A percentile compares a stretch with the other conserved stretches of the same genome.
Evolutionary conservation across 805 yeast species (phyloP).

Genomic region (Yarrowia phangngaensis): DNA sequence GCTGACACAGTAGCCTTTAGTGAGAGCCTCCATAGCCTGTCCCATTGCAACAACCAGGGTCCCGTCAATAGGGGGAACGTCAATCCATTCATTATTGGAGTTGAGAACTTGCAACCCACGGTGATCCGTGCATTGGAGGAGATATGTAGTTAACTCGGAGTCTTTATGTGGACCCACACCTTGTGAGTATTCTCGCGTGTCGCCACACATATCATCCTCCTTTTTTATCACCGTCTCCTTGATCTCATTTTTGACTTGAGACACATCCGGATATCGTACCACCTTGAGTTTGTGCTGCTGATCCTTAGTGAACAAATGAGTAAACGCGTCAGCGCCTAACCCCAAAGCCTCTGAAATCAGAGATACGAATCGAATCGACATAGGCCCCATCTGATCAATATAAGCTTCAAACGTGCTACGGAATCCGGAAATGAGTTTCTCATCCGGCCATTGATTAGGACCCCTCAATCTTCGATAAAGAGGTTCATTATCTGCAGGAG

Average conservation of each 20-base stretch:
- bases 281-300: slow-evolving; percentile 26
- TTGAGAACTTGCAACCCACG: slow-evolving; percentile 21
- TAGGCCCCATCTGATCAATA: slow-evolving; percentile 16
- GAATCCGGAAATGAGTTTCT: slow-evolving; percentile 4
- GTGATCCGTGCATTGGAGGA: slow-evolving; percentile 10
- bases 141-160: slow-evolving; percentile 16
- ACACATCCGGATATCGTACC: slow-evolving; percentile 16
- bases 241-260: not conserved
- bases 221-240: not conserved
- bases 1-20: slow-evolving; percentile 17
- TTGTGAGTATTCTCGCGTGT: not conserved
- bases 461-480: slow-evolving; percentile 11
- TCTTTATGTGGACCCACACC: slow-evolving; percentile 26
- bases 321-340: slow-evolving; percentile 9
- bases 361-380: slow-evolving; percentile 6
- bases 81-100: slow-evolving; percentile 18
- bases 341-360: slow-evolving; percentile 22
- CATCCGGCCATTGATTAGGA: slow-evolving; percentile 25
- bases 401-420: not conserved
- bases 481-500: slow-evolving; percentile 29
- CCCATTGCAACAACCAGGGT: slow-evolving; percentile 25
- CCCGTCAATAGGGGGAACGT: slow-evolving; percentile 12
- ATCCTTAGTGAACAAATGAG: not conserved
- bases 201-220: too few relatives aligned
- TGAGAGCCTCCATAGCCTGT: slow-evolving; percentile 25